Evolutionary conservation across 257 asterid genomes (phyloP).

Genomic region (Solanum sitiens): DNA sequence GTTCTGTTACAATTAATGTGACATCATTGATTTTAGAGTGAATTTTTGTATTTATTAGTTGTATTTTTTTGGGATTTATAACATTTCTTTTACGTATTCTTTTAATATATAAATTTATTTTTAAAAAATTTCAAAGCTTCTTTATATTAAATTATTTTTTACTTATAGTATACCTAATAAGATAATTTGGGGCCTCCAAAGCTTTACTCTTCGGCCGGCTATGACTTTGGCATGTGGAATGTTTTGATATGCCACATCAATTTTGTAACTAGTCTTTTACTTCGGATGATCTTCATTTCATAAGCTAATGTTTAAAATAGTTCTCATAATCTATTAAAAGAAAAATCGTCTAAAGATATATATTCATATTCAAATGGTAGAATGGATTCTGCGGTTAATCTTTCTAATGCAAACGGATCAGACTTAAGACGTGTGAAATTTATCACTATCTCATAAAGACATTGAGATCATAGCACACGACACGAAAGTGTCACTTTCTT

Average conservation of each 20-base stretch:
- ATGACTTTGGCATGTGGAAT: neutral
- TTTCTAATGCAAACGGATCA: no score
- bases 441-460: no score
- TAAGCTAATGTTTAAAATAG: neutral
- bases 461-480: no score
- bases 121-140: neutral
- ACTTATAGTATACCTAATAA: neutral
- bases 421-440: no score
- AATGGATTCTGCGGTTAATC: no score
- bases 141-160: neutral
- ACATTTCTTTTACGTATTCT: no score
- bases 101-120: no score
- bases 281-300: neutral
- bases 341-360: no score
- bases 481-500: no score
- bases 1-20: no score
- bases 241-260: neutral
- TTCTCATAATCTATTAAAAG: neutral
- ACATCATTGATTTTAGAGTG: neutral
- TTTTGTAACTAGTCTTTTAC: neutral
- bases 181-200: neutral
- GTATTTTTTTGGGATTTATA: no score
- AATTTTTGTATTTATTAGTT: no score
- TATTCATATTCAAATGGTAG: neutral
- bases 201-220: neutral